Percentiles rank a stretch among this genome's conserved stretches.
Evolutionary conservation across 2,329 filamentous ascomycete species (phyloP).

Genomic region (Sporothrix sp.): DNA sequence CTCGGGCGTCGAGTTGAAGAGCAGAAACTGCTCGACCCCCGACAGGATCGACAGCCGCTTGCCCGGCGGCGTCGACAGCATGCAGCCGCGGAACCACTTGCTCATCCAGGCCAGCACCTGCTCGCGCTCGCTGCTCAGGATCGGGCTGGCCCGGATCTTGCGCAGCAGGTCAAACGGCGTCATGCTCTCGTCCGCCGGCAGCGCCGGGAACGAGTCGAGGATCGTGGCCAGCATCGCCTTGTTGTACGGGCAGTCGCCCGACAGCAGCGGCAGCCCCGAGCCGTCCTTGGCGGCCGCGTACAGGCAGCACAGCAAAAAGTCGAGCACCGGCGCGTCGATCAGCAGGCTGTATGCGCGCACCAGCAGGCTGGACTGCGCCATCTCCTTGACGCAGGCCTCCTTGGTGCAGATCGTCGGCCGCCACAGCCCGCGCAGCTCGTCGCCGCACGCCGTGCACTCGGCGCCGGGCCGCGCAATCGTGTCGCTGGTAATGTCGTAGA

Average conservation of each 20-base stretch:
- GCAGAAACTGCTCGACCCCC: slow-evolving; percentile 19
- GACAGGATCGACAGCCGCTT: slow-evolving; percentile 18
- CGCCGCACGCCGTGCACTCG: slow-evolving; percentile 17
- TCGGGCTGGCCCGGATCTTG: slow-evolving; percentile 10
- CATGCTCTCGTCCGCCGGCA: slow-evolving; percentile 8
- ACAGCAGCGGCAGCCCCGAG: slow-evolving; percentile 13
- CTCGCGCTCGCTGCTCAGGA: slow-evolving; percentile 10
- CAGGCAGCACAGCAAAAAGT: slow-evolving; percentile 19
- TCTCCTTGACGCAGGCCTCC: slow-evolving; percentile 10
- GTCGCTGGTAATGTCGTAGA: slow-evolving; percentile 14
- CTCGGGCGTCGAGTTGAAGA: slow-evolving; percentile 18
- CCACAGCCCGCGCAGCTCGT: slow-evolving; percentile 12
- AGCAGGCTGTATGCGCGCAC: slow-evolving; percentile 16
- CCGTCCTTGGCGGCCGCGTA: slow-evolving; percentile 15
- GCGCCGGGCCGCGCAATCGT: slow-evolving; percentile 14
- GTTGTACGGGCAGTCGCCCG: slow-evolving; percentile 14
- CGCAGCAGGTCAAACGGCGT: slow-evolving; percentile 14
- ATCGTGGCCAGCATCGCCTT: slow-evolving; percentile 10
- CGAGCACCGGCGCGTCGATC: slow-evolving; percentile 18
- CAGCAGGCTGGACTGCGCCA: slow-evolving; percentile 15
- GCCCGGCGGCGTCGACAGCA: slow-evolving; percentile 18
- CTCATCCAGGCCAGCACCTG: slow-evolving; percentile 20
- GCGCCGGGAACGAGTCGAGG: slow-evolving; percentile 19
- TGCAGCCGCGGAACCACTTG: slow-evolving; percentile 18
- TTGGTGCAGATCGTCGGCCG: slow-evolving; percentile 17